Conservation (phyloP, 345 rosid genomes). For the Geranium brycei region DNA sequence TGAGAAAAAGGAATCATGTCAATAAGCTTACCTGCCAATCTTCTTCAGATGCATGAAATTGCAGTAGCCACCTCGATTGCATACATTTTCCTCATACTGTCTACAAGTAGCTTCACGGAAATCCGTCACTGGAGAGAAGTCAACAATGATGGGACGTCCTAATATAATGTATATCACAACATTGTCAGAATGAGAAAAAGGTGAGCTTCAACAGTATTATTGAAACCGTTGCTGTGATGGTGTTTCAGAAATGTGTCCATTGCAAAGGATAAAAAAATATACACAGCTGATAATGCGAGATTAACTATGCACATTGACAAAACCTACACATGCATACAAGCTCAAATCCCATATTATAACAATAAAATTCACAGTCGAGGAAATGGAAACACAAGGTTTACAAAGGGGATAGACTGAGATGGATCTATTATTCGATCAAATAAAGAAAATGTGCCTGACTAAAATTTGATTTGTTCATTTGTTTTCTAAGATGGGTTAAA, state of each 20-base stretch:
- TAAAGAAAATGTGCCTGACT: too few relatives aligned
- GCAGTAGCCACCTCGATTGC: conserved; percentile 51
- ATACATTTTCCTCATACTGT: conserved; percentile 47
- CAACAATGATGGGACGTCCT: conserved; percentile 46
- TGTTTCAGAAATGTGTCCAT: background rate
- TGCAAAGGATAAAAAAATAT: background rate
- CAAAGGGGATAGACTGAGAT: too few relatives aligned
- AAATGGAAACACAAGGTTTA: too few relatives aligned
- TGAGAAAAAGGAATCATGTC: too few relatives aligned
- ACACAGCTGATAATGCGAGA: too few relatives aligned
- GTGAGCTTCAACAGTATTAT: too few relatives aligned
- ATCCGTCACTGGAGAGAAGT: conserved; percentile 42
- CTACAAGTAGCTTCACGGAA: conserved; percentile 53
- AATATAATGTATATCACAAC: conserved; percentile 2
- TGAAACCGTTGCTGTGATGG: too few relatives aligned
- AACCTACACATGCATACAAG: too few relatives aligned
- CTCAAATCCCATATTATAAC: too few relatives aligned
- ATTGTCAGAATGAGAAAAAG: background rate
- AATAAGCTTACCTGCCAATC: conserved; percentile 28
- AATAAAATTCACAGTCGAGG: too few relatives aligned
- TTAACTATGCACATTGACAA: too few relatives aligned
- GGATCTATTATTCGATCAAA: too few relatives aligned
- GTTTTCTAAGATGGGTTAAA: conserved; percentile 1
- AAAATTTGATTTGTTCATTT: background rate
- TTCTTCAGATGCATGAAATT: conserved; percentile 56